Evolutionary conservation across 2,329 filamentous ascomycete species (phyloP).

Genomic region (Amauroascus verrucosus): DNA sequence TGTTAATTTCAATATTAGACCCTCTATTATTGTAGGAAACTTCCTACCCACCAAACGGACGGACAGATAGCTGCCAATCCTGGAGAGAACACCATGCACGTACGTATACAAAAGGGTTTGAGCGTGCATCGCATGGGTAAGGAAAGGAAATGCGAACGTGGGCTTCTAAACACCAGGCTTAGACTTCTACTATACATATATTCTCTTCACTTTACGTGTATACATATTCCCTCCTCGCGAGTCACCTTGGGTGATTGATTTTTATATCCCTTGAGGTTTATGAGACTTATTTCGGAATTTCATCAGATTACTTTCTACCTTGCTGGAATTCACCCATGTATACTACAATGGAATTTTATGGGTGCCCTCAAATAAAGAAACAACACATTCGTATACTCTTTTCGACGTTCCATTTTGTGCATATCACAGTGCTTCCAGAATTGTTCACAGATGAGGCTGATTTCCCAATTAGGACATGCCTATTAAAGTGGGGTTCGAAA

Average conservation of each 20-base stretch:
- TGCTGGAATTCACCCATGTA: not conserved
- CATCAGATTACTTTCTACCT: not conserved
- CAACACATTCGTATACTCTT: no score
- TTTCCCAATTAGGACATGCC: slow-evolving; percentile 4
- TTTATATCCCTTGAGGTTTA: not conserved
- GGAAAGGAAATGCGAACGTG: not conserved
- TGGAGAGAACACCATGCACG: not conserved
- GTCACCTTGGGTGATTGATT: not conserved
- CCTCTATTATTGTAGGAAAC: slow-evolving; percentile 90
- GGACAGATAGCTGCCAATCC: slow-evolving; percentile 35
- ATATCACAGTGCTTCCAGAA: no score
- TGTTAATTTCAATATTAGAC: slow-evolving; percentile 47
- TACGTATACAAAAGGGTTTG: not conserved
- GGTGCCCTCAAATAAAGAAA: not conserved
- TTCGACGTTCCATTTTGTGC: no score
- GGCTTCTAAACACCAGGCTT: not conserved
- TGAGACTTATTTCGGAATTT: not conserved
- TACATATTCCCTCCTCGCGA: slow-evolving; percentile 8
- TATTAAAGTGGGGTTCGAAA: slow-evolving; percentile 1
- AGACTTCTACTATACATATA: not conserved
- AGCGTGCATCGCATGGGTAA: not conserved
- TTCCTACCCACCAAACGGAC: slow-evolving; percentile 77
- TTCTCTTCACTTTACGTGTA: not conserved
- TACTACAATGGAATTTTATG: not conserved
- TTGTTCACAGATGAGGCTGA: slow-evolving; percentile 2